These are phyloP conservation scores for Amborella trichopoda DNA, from an alignment of 164 flowering plant species.

Conservation along the genomic window DNA sequence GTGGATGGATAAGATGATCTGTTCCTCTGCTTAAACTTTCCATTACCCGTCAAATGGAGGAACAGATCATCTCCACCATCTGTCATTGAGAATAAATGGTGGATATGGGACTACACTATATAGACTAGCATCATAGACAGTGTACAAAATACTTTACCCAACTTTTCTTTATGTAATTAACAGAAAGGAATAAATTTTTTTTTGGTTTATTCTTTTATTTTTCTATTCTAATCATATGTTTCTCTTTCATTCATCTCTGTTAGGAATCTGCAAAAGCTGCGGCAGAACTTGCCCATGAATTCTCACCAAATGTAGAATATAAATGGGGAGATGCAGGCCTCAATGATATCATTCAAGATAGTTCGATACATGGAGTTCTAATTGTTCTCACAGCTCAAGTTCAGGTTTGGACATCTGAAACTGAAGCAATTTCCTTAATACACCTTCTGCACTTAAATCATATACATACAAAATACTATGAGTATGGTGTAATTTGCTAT, in stretches of 20 bases:
- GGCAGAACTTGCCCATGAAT: slow-evolving; percentile 45
- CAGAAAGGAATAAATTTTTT: neutral
- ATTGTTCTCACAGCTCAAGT: slow-evolving; percentile 81
- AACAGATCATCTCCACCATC: neutral
- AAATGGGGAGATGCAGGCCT: slow-evolving; percentile 90
- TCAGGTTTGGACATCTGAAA: slow-evolving; percentile 38
- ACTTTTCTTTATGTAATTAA: neutral
- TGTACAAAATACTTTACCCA: neutral
- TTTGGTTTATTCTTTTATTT: neutral
- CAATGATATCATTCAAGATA: slow-evolving; percentile 52
- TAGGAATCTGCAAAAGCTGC: slow-evolving; percentile 77
- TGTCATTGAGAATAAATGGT: neutral
- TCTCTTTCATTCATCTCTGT: neutral
- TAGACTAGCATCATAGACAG: neutral
- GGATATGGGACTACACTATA: neutral
- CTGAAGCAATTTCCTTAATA: neutral
- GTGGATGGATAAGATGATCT: no score
- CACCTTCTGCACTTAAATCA: no score
- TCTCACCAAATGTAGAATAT: slow-evolving; percentile 53
- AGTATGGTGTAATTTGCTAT: neutral
- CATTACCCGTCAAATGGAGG: no score
- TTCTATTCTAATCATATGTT: neutral
- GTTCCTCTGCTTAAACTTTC: no score
- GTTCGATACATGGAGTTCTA: slow-evolving; percentile 53
- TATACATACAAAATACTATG: no score